Base-by-base conservation (phyloP, 2,329 filamentous ascomycete genomes). In the Colletotrichum aenigma region DNA sequence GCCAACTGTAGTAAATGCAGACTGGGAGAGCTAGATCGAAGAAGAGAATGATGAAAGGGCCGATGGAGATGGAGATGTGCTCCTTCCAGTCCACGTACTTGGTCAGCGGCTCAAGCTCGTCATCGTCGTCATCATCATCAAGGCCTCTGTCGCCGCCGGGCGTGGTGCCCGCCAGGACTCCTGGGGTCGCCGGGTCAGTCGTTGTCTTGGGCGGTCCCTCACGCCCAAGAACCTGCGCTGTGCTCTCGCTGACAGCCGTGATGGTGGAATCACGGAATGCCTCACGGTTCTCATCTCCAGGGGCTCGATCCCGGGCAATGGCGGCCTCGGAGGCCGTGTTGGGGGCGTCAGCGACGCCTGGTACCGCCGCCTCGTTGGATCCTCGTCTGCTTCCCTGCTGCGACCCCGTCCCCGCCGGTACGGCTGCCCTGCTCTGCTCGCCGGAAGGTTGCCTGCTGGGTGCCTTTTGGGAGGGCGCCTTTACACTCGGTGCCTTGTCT, bases 51-150 rank as follows among this genome's bases (percentile, higher is more conserved):
- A 75, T 71, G 28, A 75, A 75, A 0, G 73, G 73, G 26, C 73
- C 73, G 58, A 75, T 75, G 43, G 73, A 75, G 70, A 75, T 75
- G 64, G 73, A 75, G 16, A 75, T 75, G 64, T 75, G 73, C 48
- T 73, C 70, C 8, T 60, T 73, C 73, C 73, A 75, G 38, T 75
- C 73, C 26, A 75, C 73, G 58, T 75, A 75, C 73, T 75, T 73
- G 26, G 73, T 75, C 56, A 75, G 43, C 32, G 73, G 73, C 70
- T 75, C 70, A 10, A 75, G 73, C 38, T 75, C 73, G 56, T 75
- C 72, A 55, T 70, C 67, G 18, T 70, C 68, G 15, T 65, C 70
- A 4, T 67, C 70, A 10, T 43, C 55, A n/a, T 24, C 34, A n/a
- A 67, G 68, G 28, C 30, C 34, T 34, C 28, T 34, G 21, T 24